Percentiles rank a stretch among this genome's conserved stretches.
Conservation (phyloP, 1,284 basidiomycete genomes). For the Heterobasidion annosum region DNA sequence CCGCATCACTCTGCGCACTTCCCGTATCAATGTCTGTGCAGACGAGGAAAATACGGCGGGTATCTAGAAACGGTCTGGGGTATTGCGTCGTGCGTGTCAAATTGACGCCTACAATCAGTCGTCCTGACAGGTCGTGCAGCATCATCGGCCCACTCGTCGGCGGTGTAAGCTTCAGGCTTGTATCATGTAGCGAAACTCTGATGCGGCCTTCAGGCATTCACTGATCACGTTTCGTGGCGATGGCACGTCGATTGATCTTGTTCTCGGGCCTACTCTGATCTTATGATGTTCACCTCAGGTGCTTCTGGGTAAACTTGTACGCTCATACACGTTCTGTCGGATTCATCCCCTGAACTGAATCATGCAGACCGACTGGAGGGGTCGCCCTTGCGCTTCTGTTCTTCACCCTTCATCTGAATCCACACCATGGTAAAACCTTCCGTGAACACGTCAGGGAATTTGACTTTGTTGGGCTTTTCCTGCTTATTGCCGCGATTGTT, state of each 20-base stretch:
- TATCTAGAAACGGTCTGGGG: conserved; percentile 76
- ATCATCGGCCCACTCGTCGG: conserved; percentile 72
- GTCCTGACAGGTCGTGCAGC: conserved; percentile 21
- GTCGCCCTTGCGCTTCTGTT: neutral
- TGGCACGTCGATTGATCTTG: conserved; percentile 33
- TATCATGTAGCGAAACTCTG: neutral
- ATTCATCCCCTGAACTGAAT: neutral
- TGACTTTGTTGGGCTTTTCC: conserved; percentile 66
- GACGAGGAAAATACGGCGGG: conserved; percentile 70
- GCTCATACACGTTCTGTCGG: conserved; percentile 11
- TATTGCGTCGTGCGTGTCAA: conserved; percentile 51
- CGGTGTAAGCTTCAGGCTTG: conserved; percentile 27
- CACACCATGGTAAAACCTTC: conserved; percentile 49
- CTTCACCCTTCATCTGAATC: conserved; percentile 63
- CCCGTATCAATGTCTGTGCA: conserved; percentile 15
- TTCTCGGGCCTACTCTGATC: neutral
- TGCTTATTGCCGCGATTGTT: conserved; percentile 67
- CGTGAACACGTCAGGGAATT: conserved; percentile 57
- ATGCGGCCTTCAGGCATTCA: conserved; percentile 30
- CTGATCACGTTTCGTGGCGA: conserved; percentile 68
- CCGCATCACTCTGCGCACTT: neutral
- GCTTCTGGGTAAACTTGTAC: conserved; percentile 69
- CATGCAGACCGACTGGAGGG: neutral
- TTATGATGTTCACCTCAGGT: conserved; percentile 29
- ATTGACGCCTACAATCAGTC: conserved; percentile 11